phyloP scores from a whole-genome alignment of 2,329 filamentous ascomycete genomes.

The Fusarium agapanthi region DNA sequence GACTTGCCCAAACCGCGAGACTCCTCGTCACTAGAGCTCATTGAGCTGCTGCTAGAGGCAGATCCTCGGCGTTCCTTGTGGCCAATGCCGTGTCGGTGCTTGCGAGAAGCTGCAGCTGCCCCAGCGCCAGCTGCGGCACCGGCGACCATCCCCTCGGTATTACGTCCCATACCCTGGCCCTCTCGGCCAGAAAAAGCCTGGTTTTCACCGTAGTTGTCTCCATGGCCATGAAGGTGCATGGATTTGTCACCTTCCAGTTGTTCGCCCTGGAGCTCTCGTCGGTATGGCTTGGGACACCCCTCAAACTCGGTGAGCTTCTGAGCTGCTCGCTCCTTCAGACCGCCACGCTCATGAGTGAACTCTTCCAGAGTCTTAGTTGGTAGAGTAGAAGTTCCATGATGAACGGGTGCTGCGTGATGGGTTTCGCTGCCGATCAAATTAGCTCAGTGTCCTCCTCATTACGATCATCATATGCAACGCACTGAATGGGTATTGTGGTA shows the following conservation, averaged over 20 bases:
- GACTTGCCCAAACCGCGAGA: conserved; percentile 26
- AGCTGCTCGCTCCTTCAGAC: conserved; percentile 62
- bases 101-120: conserved; percentile 10
- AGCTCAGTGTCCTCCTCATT: not conserved
- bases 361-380: conserved; percentile 72
- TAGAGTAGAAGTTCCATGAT: conserved; percentile 71
- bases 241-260: conserved; percentile 22
- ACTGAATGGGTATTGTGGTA: conserved; percentile 74
- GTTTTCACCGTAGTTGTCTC: conserved; percentile 29
- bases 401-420: conserved; percentile 72
- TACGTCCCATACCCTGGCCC: conserved; percentile 2
- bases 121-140: conserved; percentile 23
- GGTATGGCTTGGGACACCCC: conserved; percentile 62
- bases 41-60: conserved; percentile 17
- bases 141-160: conserved; percentile 14
- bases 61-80: conserved; percentile 22
- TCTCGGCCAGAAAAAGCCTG: not conserved
- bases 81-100: conserved; percentile 14
- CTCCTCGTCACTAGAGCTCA: conserved; percentile 28
- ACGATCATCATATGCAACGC: not conserved
- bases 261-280: conserved; percentile 9
- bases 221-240: conserved; percentile 27
- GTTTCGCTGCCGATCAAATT: conserved; percentile 56
- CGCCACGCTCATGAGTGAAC: conserved; percentile 59
- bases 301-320: conserved; percentile 65